Evolutionary conservation across 176 grass and related monocot genomes (phyloP).

Genomic region (Poa pratensis): DNA sequence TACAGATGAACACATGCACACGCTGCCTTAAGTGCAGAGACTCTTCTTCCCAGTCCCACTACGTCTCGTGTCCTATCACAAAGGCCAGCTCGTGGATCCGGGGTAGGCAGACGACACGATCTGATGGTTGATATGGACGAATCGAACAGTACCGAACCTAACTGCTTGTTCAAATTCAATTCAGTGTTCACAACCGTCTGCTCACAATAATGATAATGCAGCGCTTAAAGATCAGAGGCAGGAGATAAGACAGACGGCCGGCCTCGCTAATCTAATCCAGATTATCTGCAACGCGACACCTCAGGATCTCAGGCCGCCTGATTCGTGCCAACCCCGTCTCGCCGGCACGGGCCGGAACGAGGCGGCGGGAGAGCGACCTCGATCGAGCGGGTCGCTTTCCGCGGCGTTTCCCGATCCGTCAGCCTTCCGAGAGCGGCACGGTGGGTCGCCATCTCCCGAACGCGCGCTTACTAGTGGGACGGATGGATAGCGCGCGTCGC

Average conservation of each 20-base stretch:
- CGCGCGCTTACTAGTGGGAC: not conserved
- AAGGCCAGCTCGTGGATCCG: no score
- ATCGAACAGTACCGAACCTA: not conserved
- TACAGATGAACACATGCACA: no score
- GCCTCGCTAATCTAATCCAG: not conserved
- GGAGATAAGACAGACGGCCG: no score
- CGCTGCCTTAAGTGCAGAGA: not conserved
- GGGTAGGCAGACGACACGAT: not conserved
- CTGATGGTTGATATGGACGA: constrained; percentile 8
- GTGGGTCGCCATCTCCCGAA: constrained; percentile 39
- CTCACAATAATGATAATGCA: no score
- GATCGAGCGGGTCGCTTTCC: constrained; percentile 16
- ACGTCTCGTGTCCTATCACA: not conserved
- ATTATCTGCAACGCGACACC: not conserved
- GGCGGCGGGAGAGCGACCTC: not conserved
- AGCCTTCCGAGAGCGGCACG: constrained; percentile 13
- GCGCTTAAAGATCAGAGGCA: not conserved
- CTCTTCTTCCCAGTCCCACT: not conserved
- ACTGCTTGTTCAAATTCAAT: not conserved
- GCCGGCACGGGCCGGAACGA: not conserved
- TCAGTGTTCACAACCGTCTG: no score
- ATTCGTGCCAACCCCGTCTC: not conserved
- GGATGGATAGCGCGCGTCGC: not conserved
- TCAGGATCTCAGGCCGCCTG: not conserved
- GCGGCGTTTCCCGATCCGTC: constrained; percentile 11